Conservation (phyloP, 139 green algal species). For the Parachlorella kessleri region DNA sequence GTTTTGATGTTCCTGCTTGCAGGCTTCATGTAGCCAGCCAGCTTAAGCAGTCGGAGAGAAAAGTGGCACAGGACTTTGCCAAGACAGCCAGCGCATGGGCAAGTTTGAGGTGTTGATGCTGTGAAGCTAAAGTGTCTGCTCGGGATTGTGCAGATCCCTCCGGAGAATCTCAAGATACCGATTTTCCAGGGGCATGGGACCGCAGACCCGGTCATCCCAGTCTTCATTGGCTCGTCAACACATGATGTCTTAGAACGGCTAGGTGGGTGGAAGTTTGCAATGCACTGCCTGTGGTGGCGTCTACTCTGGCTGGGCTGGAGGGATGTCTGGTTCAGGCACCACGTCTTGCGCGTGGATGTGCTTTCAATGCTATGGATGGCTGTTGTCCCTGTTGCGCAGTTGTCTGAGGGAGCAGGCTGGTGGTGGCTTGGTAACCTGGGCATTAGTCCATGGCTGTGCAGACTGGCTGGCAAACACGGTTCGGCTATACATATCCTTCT, state of each 20-base stretch:
- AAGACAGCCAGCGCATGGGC: background rate
- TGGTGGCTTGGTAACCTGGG: background rate
- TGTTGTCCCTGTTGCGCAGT: too few relatives aligned
- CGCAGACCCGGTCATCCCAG: conserved; percentile 42
- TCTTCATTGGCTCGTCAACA: conserved; percentile 12
- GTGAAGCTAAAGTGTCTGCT: background rate
- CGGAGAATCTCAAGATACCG: conserved; percentile 26
- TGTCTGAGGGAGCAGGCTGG: too few relatives aligned
- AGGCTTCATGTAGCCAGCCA: background rate
- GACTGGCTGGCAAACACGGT: background rate
- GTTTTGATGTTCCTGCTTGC: background rate
- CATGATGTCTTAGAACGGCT: background rate
- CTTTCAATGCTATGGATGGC: too few relatives aligned
- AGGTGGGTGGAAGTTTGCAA: background rate
- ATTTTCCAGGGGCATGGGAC: conserved; percentile 46
- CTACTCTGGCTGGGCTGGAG: background rate
- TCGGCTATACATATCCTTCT: background rate
- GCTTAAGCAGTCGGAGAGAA: too few relatives aligned
- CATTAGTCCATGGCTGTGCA: background rate
- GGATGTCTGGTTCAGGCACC: conserved; percentile 27
- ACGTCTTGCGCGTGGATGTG: too few relatives aligned
- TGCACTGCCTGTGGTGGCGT: background rate
- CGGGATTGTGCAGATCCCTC: conserved; percentile 5
- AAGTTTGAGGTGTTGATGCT: background rate
- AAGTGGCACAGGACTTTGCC: too few relatives aligned